Conservation (phyloP, 1,139 yeast genomes). For the Pichia sp. region DNA sequence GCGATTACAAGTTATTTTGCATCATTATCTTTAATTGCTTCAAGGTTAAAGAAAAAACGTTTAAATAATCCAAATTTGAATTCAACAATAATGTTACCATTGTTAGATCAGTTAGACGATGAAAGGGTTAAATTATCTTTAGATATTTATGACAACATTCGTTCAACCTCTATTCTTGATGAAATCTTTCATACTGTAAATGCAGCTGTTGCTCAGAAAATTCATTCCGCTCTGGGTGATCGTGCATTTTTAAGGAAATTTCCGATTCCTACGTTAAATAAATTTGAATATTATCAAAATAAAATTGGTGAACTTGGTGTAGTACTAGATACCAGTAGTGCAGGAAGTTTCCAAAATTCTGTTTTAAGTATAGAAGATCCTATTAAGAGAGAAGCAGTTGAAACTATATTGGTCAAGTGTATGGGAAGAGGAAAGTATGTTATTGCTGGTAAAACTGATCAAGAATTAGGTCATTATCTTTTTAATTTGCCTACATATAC, state of each 20-base stretch:
- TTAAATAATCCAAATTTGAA: slow-evolving; percentile 45
- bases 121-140: slow-evolving; percentile 67
- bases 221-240: slow-evolving; percentile 73
- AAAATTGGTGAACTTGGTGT: slow-evolving; percentile 63
- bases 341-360: slow-evolving; percentile 69
- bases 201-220: slow-evolving; percentile 75
- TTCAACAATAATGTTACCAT: slow-evolving; percentile 52
- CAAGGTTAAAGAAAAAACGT: slow-evolving; percentile 69
- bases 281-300: slow-evolving; percentile 72
- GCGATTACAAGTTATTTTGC: slow-evolving; percentile 65
- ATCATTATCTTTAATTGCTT: slow-evolving; percentile 59
- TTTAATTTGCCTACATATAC: slow-evolving; percentile 82
- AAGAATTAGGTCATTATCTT: slow-evolving; percentile 76
- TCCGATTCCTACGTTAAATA: slow-evolving; percentile 73
- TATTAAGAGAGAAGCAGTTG: slow-evolving; percentile 66
- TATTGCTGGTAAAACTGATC: slow-evolving; percentile 82
- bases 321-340: slow-evolving; percentile 65
- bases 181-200: slow-evolving; percentile 82
- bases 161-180: slow-evolving; percentile 54
- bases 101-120: slow-evolving; percentile 79
- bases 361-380: slow-evolving; percentile 60
- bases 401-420: slow-evolving; percentile 73
- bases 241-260: slow-evolving; percentile 83
- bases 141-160: slow-evolving; percentile 63
- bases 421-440: slow-evolving; percentile 82